A percentile compares a stretch with the other conserved stretches of the same genome.
phyloP scores from a whole-genome alignment of 225 moss, liverwort and hornwort species.

The Pseudoscleropodium purum region DNA sequence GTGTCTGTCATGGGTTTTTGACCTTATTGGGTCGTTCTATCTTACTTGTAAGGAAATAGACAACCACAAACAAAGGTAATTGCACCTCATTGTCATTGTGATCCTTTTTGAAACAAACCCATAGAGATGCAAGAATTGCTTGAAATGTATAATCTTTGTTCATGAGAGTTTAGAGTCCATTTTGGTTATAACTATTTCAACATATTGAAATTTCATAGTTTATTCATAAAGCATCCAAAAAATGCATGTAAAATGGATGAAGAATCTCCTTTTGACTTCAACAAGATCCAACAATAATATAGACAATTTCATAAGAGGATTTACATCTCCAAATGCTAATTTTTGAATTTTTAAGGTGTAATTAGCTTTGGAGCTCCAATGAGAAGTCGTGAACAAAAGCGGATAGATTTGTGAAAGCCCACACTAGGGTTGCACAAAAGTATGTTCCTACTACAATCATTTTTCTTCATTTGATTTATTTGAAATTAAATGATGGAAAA shows the following conservation, averaged over 20 bases:
- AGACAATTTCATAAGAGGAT: neutral
- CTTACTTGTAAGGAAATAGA: neutral
- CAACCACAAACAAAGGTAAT: neutral
- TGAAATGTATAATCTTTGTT: neutral
- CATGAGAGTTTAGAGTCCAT: too few relatives aligned
- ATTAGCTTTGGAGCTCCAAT: rapidly evolving
- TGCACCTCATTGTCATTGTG: neutral
- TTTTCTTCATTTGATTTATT: neutral
- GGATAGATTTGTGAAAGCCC: neutral
- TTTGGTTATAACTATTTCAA: neutral
- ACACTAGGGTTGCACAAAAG: too few relatives aligned
- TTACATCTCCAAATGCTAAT: neutral
- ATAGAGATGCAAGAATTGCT: neutral
- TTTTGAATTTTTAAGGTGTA: neutral
- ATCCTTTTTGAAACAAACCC: neutral
- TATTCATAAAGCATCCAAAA: neutral
- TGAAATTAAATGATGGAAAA: neutral
- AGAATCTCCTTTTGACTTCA: neutral
- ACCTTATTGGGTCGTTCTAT: too few relatives aligned
- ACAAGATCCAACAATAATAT: neutral
- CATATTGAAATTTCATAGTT: neutral
- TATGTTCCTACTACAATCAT: neutral
- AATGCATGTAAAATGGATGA: too few relatives aligned
- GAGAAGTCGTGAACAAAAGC: neutral
- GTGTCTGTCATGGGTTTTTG: too few relatives aligned